Evolutionary conservation across 305 asterid genomes (phyloP).

Genomic region (Fraxinus latifolia): DNA sequence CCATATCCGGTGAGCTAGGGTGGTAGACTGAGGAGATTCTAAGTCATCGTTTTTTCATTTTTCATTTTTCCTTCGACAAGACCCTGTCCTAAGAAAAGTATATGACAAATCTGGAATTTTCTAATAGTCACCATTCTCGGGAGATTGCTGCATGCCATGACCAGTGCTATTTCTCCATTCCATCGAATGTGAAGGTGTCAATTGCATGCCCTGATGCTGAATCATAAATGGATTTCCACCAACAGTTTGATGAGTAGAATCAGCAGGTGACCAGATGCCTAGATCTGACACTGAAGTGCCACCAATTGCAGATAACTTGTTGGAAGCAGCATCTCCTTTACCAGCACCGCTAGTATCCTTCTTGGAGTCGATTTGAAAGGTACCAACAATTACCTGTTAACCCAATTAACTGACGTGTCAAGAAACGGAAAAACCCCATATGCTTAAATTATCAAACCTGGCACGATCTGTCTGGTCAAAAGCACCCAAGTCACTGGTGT

Average conservation of each 20-base stretch:
- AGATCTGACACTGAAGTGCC: background rate
- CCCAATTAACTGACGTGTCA: background rate
- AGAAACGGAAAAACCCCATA: background rate
- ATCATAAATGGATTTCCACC: background rate
- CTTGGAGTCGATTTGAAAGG: background rate
- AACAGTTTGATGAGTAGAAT: background rate
- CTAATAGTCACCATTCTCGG: constrained; percentile 11
- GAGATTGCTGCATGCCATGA: constrained; percentile 11
- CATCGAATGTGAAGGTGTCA: background rate
- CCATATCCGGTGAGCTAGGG: background rate
- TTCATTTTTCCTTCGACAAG: background rate
- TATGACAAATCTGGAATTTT: background rate
- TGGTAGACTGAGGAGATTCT: background rate
- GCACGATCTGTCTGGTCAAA: background rate
- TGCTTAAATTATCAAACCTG: background rate
- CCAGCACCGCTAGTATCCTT: background rate
- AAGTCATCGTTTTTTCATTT: background rate
- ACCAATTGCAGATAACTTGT: background rate
- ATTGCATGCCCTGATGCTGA: constrained; percentile 9
- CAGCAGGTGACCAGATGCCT: constrained; percentile 5
- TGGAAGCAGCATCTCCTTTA: background rate
- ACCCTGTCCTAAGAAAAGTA: background rate
- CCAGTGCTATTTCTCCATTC: constrained; percentile 7
- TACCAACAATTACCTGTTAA: constrained; percentile 5
- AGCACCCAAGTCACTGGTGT: background rate